These are phyloP conservation scores for Narthecium ossifragum DNA, from an alignment of 106 monocot genomes.

Conservation along the genomic window DNA sequence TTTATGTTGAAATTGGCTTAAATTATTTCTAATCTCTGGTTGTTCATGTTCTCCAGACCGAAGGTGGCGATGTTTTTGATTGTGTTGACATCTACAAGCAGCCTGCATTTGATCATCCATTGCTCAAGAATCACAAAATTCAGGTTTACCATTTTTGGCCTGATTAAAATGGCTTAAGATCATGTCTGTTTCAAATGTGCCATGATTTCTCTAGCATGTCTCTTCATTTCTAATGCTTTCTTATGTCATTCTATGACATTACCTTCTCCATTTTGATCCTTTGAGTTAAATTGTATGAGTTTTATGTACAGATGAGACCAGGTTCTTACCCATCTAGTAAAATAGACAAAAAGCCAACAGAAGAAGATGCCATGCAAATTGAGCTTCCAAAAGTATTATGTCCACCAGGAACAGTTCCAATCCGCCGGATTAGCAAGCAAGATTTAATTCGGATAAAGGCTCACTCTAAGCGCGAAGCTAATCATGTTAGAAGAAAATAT, in stretches of 20 bases:
- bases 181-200: not conserved
- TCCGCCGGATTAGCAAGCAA: not conserved
- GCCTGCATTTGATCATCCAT: no score
- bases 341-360: not conserved
- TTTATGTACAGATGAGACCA: not conserved
- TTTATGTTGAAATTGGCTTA: no score
- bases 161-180: no score
- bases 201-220: no score
- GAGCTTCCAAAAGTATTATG: not conserved
- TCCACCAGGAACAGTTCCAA: not conserved
- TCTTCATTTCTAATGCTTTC: no score
- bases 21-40: no score
- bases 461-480: not conserved
- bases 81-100: no score
- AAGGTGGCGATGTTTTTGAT: not conserved
- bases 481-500: no score
- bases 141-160: no score
- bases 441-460: not conserved
- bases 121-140: no score
- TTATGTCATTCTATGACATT: not conserved
- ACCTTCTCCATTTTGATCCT: not conserved
- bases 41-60: not conserved
- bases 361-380: not conserved
- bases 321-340: not conserved
- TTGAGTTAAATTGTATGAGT: not conserved